Conservation (phyloP, 2,329 filamentous ascomycete species). For the Fusarium sp. region DNA sequence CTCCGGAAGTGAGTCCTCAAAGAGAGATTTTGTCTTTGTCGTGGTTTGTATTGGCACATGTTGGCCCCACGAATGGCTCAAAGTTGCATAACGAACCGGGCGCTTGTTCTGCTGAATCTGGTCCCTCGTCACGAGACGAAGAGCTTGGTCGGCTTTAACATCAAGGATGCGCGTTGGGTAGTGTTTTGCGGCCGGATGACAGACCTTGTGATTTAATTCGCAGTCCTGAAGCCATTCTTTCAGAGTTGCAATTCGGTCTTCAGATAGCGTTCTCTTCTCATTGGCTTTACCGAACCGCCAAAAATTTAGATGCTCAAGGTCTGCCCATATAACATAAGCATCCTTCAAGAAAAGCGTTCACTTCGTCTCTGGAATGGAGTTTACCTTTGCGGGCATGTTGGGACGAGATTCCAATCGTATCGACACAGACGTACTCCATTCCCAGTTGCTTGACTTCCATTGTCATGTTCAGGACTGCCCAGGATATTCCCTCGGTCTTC, state of each 20-base stretch:
- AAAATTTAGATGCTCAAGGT: neutral
- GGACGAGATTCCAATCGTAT: neutral
- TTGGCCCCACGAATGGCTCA: neutral
- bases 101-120: neutral
- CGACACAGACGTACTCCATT: neutral
- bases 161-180: neutral
- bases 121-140: neutral
- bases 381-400: neutral
- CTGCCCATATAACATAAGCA: neutral
- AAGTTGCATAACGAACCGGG: neutral
- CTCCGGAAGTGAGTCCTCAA: neutral
- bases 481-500: neutral
- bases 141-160: neutral
- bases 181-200: neutral
- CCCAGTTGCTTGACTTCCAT: neutral
- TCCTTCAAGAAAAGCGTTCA: neutral
- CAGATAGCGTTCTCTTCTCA: neutral
- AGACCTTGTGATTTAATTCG: neutral
- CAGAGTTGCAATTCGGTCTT: neutral
- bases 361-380: neutral
- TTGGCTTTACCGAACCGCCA: neutral
- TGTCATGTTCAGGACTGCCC: neutral
- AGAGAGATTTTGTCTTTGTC: neutral
- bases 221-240: neutral
- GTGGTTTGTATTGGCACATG: neutral